Base-by-base conservation (phyloP, 352 stramenopile species). In the Pythium volutum region DNA sequence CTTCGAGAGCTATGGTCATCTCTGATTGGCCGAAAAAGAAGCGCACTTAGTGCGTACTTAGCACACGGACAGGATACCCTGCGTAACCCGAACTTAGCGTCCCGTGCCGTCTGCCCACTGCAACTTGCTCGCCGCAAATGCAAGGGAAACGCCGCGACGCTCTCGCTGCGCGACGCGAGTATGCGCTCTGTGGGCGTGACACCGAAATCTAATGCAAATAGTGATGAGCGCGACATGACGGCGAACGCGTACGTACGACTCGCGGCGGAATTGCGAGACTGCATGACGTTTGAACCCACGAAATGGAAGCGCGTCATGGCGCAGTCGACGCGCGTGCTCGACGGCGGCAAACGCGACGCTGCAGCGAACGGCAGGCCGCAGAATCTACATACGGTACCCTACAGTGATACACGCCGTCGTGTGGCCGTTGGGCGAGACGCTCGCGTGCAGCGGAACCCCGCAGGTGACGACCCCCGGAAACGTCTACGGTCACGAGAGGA, bases 251-350 rank as follows among this genome's bases (percentile, higher is more conserved):
- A 76, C 22, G 67, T 89, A 58, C 70, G 64, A 16, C 62, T 89
- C 46, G 77, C 76, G 23, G 69, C 53, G 0, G 77, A 80, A 12
- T 46, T 89, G 50, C 49, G 75, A 55, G 45, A 49, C 20, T 89
- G 80, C 64, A 77, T 76, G 58, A 60, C 66, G 6, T 90, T 87
- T 46, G 67, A 87, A 59, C 78, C 80, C 45, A 84, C 76, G 61
- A 74, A 74, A 56, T 90, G 78, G 78, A 67, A 65, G 2, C 48
- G 69, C 0, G 73, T 87, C 53, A 52, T 90, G 52, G 69, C 78
- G 18, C 71, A 74, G 41, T 83, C 75, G 0, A 62, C 58, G 3
- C 49, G 49, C 2, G 48, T 77, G 34, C 56, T 87, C 18, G 42
- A 52, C 10, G 12, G 31, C 52, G 58, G 22, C n/a, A 15, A 26